Evolutionary conservation across 495 filamentous ascomycete species (phyloP).

Genomic region (Ascobolus immersus): DNA sequence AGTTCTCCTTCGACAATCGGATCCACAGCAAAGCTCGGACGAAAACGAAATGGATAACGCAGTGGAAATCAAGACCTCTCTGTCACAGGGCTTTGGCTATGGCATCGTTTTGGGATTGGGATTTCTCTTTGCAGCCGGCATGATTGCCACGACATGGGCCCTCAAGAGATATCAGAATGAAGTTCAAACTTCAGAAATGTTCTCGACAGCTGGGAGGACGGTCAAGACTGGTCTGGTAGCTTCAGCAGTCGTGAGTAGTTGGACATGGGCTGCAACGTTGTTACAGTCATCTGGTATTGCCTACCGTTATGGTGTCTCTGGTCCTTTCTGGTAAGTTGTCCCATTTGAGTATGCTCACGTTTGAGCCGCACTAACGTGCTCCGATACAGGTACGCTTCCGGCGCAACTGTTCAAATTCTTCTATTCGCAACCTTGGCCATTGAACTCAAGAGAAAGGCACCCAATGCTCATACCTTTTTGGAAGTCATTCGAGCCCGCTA

Average conservation of each 20-base stretch:
- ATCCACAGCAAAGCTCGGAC: no score
- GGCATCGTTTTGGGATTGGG: slow-evolving; percentile 59
- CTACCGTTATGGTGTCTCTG: slow-evolving; percentile 77
- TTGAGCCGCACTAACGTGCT: slow-evolving; percentile 29
- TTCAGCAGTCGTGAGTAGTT: slow-evolving; percentile 79
- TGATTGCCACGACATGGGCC: slow-evolving; percentile 59
- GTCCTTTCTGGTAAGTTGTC: slow-evolving; percentile 87
- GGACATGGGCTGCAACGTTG: slow-evolving; percentile 78
- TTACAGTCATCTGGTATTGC: slow-evolving; percentile 70
- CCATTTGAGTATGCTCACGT: no score
- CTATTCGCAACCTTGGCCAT: slow-evolving; percentile 86
- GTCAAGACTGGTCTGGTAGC: slow-evolving; percentile 91
- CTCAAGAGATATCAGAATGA: slow-evolving; percentile 76
- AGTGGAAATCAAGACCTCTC: slow-evolving; percentile 19
- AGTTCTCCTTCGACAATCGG: not conserved
- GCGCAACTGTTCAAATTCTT: slow-evolving; percentile 49
- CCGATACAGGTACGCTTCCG: slow-evolving; percentile 28
- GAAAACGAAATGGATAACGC: slow-evolving; percentile 7
- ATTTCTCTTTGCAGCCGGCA: slow-evolving; percentile 48
- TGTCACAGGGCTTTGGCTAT: slow-evolving; percentile 52
- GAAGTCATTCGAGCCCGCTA: slow-evolving; percentile 33
- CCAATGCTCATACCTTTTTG: slow-evolving; percentile 70
- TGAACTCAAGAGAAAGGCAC: slow-evolving; percentile 66
- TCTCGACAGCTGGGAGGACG: slow-evolving; percentile 76
- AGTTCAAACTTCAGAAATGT: slow-evolving; percentile 91